Base-by-base conservation (phyloP, 2,329 filamentous ascomycete species). In the Microdochium paspali region DNA sequence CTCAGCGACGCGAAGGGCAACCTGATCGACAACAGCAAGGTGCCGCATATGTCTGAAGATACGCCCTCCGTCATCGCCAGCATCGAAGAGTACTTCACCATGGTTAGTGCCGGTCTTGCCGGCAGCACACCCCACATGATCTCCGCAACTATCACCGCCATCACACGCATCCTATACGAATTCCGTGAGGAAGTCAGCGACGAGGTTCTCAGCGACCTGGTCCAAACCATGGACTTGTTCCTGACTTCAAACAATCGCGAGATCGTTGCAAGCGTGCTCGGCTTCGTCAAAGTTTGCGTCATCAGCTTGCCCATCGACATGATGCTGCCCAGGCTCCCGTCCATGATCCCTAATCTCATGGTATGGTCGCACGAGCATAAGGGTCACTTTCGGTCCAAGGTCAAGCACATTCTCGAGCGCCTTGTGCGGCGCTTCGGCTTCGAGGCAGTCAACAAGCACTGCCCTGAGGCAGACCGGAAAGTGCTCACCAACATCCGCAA, bases 331-430 rank as follows among this genome's bases (percentile, higher is more conserved):
- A 81, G 90, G 23, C 79, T 98, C 30, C 71, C 76, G 26, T 81
- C 82, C 0, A 75, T 98, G 44, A 79, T 98, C 2, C 88, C 90
- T 3, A 95, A 95, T 65, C 74, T 97, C 20, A 88, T 97, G 74
- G 82, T 90, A 39, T 98, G 93, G 91, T 90, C 87, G 62, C 89
- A 96, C 66, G 93, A 98, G 67, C 94, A 98, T 73, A 97, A 97
- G 71, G 90, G 90, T 12, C 90, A 95, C 63, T 93, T 98, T 71
- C 89, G 91, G 60, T 84, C 87, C 45, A 98, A 97, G 73, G 90
- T 98, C 56, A 97, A 96, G 80, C 90, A 96, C 61, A 97, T 98
- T 53, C 72, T 98, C 15, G 93, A 98, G 69, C 82, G 93, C 46
- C 89, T 96, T 77, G 85, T 97, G 21, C 82, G 91, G 44, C 82